Evolutionary conservation across 805 yeast species (phyloP).

Genomic region (Starmerella ratchasimensis): DNA sequence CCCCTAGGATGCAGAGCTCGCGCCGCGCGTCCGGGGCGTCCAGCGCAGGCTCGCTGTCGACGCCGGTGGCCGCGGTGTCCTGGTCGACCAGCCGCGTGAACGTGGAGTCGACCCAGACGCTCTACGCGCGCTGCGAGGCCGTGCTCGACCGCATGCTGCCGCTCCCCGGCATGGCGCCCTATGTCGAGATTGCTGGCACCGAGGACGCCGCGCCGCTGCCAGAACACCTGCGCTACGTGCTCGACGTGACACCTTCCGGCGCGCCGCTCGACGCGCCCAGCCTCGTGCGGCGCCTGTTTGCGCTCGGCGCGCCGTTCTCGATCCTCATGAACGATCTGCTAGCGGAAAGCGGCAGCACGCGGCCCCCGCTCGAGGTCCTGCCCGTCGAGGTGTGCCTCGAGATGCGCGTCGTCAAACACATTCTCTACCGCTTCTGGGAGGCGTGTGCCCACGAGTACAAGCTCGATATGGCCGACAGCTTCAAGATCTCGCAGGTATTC

Average conservation of each 20-base stretch:
- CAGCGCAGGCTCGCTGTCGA: slow-evolving; percentile 13
- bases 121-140: slow-evolving; percentile 50
- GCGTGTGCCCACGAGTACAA: slow-evolving; percentile 59
- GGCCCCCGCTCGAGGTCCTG: slow-evolving; percentile 33
- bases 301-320: slow-evolving; percentile 87
- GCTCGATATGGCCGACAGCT: slow-evolving; percentile 52
- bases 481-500: slow-evolving; percentile 82
- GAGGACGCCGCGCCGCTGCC: slow-evolving; percentile 14
- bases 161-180: slow-evolving; percentile 53
- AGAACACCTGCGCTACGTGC: slow-evolving; percentile 21
- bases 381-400: slow-evolving; percentile 65
- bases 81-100: slow-evolving; percentile 21
- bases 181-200: slow-evolving; percentile 42
- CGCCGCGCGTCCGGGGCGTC: slow-evolving; percentile 12
- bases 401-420: slow-evolving; percentile 68
- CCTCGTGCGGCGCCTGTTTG: slow-evolving; percentile 73
- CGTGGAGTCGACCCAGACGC: slow-evolving; percentile 41
- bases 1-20: no score
- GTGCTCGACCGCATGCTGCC: slow-evolving; percentile 42
- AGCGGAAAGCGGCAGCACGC: no score
- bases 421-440: slow-evolving; percentile 75
- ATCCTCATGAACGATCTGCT: slow-evolving; percentile 63
- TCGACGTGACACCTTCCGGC: slow-evolving; percentile 49
- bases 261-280: slow-evolving; percentile 79
- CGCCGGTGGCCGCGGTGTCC: slow-evolving; percentile 17